Percentiles rank a stretch among this genome's conserved stretches.
These are phyloP conservation scores for Colletotrichum phormii DNA, from an alignment of 2,329 filamentous ascomycete species.

Conservation along the genomic window DNA sequence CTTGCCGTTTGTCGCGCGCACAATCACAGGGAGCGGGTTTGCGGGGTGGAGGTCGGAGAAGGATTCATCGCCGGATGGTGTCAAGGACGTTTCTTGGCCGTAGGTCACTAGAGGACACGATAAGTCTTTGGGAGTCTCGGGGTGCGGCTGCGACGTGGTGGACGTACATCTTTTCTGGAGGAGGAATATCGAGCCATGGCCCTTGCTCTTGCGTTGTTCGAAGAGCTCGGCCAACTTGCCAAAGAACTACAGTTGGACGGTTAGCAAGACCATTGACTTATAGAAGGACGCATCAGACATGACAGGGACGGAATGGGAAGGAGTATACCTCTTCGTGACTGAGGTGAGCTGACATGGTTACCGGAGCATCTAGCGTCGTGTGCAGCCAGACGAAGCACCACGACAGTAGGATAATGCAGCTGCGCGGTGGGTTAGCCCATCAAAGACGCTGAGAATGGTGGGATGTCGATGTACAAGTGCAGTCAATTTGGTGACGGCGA, in stretches of 20 bases:
- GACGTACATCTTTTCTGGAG: conserved; percentile 79
- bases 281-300: background rate
- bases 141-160: background rate
- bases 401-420: background rate
- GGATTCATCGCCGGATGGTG: conserved; percentile 53
- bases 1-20: conserved; percentile 88
- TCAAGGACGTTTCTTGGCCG: conserved; percentile 54
- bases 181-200: conserved; percentile 80
- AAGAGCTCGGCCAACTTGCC: conserved; percentile 75
- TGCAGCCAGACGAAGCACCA: background rate
- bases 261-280: conserved; percentile 13
- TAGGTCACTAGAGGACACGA: conserved; percentile 52
- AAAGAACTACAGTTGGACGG: conserved; percentile 73
- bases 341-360: conserved; percentile 58
- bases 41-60: conserved; percentile 71
- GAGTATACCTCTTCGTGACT: conserved; percentile 69
- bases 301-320: background rate
- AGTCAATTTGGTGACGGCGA: background rate
- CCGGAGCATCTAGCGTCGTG: background rate
- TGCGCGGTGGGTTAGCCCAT: background rate
- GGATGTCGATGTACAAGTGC: background rate
- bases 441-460: background rate
- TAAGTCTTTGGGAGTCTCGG: conserved; percentile 9
- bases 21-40: conserved; percentile 76
- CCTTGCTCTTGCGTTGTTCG: conserved; percentile 72